Evolutionary conservation across 768 basidiomycete species (phyloP), one percentile per base, ranked within the genome.

Genomic region (Lepiota brunneoincarnata): DNA sequence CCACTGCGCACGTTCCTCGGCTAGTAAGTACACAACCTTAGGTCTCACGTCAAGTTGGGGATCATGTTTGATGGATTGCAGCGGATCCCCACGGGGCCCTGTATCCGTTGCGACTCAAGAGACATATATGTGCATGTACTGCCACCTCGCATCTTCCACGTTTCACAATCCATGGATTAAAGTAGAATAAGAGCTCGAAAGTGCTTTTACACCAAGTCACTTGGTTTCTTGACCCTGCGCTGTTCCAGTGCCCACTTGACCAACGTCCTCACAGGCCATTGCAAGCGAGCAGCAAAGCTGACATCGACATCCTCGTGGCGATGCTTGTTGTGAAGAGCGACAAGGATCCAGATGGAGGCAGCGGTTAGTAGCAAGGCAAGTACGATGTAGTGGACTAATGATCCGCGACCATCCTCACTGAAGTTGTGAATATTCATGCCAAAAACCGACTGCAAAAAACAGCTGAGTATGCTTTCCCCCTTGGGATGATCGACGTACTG

Each of bases 361-460:
- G 40, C 50, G 23, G 50, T 51, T 31, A 51, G 20, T 3, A 36
- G 40, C 20, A 51, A 11, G 18, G 50, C 39, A 7, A 51, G 26
- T 2, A 10, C 41, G 23, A 74, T 36, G 41, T 75, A 81, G 36
- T 71, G 68, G 6, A 18, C 23, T 18, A 79, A 53, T 2, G 69
- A 72, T 41, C 68, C 70, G 5, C 43, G 34, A 3, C 69, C 62
- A 53, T 64, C 34, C 0, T 1, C 41, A 18, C 69, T 65, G 53
- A 80, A 60, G 46, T 72, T 68, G 31, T 41, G 12, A 10, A 79
- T 60, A 56, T 79, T 80, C 78, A 79, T 79, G 10, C 78, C 75
- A 51, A 79, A 79, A 3, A 74, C 67, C 36, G 70, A 66, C 78
- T 77, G 28, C 2, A 9, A 21, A 31, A 14, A 43, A 41, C 31